A percentile compares a stretch with the other conserved stretches of the same genome.
Evolutionary conservation across 2,329 filamentous ascomycete genomes (phyloP).

Genomic region (Botrytis sinoallii): DNA sequence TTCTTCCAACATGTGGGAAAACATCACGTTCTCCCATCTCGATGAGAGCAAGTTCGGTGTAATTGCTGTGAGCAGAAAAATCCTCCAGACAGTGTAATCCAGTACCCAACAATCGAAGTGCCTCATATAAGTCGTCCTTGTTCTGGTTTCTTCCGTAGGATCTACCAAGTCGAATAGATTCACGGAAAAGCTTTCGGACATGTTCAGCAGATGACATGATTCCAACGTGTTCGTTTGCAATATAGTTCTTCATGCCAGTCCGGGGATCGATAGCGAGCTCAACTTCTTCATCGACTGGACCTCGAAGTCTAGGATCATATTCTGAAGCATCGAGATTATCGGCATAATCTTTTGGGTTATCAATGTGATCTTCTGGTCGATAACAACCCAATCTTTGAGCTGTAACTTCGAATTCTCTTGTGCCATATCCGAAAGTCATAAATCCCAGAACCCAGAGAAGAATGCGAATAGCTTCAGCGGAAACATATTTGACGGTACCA

Average conservation of each 20-base stretch:
- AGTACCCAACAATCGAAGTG: constrained; percentile 80
- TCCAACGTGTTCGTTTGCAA: constrained; percentile 74
- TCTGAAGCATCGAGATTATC: constrained; percentile 82
- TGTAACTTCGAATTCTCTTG: constrained; percentile 82
- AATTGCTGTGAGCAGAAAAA: constrained; percentile 92
- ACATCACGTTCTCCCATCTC: constrained; percentile 77
- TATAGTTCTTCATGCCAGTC: constrained; percentile 88
- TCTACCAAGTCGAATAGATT: constrained; percentile 76
- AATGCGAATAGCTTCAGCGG: constrained; percentile 85
- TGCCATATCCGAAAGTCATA: constrained; percentile 81
- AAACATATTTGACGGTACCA: constrained; percentile 86
- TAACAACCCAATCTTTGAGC: constrained; percentile 76
- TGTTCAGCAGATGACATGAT: constrained; percentile 82
- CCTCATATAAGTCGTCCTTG: constrained; percentile 80
- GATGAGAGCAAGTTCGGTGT: constrained; percentile 81
- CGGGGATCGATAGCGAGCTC: constrained; percentile 76
- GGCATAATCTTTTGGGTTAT: constrained; percentile 78
- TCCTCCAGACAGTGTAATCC: constrained; percentile 90
- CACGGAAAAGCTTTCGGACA: constrained; percentile 68
- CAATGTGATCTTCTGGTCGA: constrained; percentile 79
- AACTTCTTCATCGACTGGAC: constrained; percentile 71
- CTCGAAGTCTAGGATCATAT: constrained; percentile 78
- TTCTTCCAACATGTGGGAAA: constrained; percentile 82
- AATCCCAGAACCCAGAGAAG: constrained; percentile 87
- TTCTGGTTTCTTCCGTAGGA: constrained; percentile 63